Evolutionary conservation across 2,329 filamentous ascomycete genomes (phyloP).

Genomic region (Ploettnerulaceae sp.): DNA sequence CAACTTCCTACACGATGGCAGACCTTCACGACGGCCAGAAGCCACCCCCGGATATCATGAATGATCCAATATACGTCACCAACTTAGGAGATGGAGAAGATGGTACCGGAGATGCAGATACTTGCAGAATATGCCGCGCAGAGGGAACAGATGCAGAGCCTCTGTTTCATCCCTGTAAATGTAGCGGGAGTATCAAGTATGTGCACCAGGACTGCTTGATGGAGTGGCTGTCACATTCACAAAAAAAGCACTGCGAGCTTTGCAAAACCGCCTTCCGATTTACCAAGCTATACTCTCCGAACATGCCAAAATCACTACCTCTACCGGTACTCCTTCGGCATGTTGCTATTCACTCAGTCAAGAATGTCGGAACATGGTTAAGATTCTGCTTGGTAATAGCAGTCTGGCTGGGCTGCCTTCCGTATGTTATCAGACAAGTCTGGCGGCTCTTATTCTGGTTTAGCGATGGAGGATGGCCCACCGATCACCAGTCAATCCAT

Average conservation of each 20-base stretch:
- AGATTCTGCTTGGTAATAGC: slow-evolving; percentile 72
- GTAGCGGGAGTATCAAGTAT: slow-evolving; percentile 96
- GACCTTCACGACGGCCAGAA: slow-evolving; percentile 7
- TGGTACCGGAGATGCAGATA: slow-evolving; percentile 49
- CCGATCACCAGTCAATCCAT: slow-evolving; percentile 15
- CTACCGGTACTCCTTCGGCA: slow-evolving; percentile 75
- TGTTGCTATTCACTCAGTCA: slow-evolving; percentile 66
- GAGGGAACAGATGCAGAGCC: slow-evolving; percentile 80
- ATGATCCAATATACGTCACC: slow-evolving; percentile 47
- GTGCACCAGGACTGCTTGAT: slow-evolving; percentile 98
- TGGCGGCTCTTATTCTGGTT: slow-evolving; percentile 93
- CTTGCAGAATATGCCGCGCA: slow-evolving; percentile 94
- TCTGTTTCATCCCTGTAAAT: slow-evolving; percentile 97
- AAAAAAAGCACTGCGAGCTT: slow-evolving; percentile 99
- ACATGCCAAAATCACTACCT: slow-evolving; percentile 85
- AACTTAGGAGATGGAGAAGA: slow-evolving; percentile 34
- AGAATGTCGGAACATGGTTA: slow-evolving; percentile 71
- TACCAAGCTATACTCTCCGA: slow-evolving; percentile 91
- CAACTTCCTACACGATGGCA: slow-evolving; percentile 17
- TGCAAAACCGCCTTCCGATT: slow-evolving; percentile 98
- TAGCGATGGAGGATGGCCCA: slow-evolving; percentile 34
- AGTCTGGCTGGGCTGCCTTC: slow-evolving; percentile 86
- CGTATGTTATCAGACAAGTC: slow-evolving; percentile 83
- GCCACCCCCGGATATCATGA: slow-evolving; percentile 47
- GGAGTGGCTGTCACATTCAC: slow-evolving; percentile 97